Percentiles rank a stretch among this genome's conserved stretches.
Evolutionary conservation across 2,329 filamentous ascomycete genomes (phyloP).

Genomic region (Penicillium polonicum): DNA sequence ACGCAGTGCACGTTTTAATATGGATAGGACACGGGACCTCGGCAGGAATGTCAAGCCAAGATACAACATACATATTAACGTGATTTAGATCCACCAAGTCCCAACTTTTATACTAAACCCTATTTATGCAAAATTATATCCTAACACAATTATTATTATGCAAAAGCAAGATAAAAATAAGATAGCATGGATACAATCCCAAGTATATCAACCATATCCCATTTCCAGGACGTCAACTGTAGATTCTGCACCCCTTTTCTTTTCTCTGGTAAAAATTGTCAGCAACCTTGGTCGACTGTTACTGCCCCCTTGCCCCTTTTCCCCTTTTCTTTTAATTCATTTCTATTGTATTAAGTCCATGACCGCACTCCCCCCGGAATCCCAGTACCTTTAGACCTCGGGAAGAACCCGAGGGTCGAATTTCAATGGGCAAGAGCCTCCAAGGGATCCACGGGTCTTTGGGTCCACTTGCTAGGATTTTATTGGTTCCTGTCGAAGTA

Average conservation of each 20-base stretch:
- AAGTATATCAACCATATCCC: neutral
- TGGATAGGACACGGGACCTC: neutral
- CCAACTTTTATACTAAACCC: neutral
- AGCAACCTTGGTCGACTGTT: neutral
- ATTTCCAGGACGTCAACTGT: too few relatives aligned
- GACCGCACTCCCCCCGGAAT: neutral
- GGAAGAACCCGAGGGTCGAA: neutral
- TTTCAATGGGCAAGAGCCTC: neutral
- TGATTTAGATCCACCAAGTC: neutral
- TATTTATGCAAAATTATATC: neutral
- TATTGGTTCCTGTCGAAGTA: neutral
- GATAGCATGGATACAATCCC: neutral
- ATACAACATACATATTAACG: neutral
- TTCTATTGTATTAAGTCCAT: neutral
- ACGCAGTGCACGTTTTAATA: neutral
- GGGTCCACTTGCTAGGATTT: neutral
- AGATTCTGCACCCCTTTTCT: neutral
- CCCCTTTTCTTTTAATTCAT: neutral
- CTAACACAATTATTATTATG: neutral
- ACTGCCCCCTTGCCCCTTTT: neutral
- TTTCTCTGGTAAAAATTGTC: neutral
- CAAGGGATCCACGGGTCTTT: neutral
- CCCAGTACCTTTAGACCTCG: neutral
- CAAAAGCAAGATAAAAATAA: neutral
- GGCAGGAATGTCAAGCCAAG: neutral